Evolutionary conservation across 1,284 basidiomycete species (phyloP).

Genomic region (Pholiota adiposa): DNA sequence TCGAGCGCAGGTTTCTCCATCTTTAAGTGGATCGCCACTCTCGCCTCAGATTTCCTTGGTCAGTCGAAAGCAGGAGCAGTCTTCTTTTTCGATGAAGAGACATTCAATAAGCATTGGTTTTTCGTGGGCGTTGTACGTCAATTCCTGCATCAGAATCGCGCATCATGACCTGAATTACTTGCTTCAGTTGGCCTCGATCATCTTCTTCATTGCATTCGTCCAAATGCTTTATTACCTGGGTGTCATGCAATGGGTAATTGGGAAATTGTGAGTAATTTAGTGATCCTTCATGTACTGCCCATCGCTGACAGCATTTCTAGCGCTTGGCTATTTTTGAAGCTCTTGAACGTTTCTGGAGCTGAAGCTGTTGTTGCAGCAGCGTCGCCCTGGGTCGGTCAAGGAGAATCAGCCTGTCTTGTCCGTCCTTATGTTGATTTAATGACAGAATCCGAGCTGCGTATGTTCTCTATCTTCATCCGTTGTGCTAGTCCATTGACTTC

Average conservation of each 20-base stretch:
- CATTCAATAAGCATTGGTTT: constrained; percentile 73
- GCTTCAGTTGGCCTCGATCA: constrained; percentile 68
- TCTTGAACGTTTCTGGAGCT: constrained; percentile 86
- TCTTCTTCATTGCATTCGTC: constrained; percentile 88
- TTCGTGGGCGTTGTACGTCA: constrained; percentile 72
- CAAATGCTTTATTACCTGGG: constrained; percentile 88
- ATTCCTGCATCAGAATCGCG: not conserved
- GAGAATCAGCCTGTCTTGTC: constrained; percentile 86
- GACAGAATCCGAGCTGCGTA: constrained; percentile 85
- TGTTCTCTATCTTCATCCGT: constrained; percentile 22
- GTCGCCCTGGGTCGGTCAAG: constrained; percentile 91
- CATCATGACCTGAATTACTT: not conserved
- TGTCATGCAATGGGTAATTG: constrained; percentile 89
- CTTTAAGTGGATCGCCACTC: constrained; percentile 80
- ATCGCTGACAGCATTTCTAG: constrained; percentile 35
- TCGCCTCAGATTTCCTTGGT: constrained; percentile 73
- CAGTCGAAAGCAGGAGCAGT: constrained; percentile 66
- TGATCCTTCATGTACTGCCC: not conserved
- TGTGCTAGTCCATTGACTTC: not conserved
- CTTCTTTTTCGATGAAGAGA: constrained; percentile 80
- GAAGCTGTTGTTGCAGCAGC: constrained; percentile 92
- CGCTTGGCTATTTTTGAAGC: constrained; percentile 93
- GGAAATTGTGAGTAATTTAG: constrained; percentile 62
- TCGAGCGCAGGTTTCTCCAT: constrained; percentile 78
- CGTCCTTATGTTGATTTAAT: constrained; percentile 87